Conservation (phyloP, 139 green algal genomes). For the Chlorella sp. region DNA sequence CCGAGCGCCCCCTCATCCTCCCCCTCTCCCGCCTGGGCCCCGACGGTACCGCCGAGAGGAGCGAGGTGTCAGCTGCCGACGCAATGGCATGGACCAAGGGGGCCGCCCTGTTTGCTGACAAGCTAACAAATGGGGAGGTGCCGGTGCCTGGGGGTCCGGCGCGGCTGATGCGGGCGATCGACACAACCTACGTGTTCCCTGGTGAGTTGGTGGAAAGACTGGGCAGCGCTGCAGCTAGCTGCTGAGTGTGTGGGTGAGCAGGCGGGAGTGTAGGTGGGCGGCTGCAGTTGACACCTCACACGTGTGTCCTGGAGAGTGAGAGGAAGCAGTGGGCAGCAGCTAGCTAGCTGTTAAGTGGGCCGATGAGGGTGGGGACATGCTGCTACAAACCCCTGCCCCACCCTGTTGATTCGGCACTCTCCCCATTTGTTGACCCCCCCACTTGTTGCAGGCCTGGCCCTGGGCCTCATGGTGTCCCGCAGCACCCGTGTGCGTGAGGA, state of each 20-base stretch:
- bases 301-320: too few relatives aligned
- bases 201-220: conserved; percentile 1
- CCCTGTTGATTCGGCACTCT: too few relatives aligned
- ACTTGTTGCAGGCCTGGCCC: too few relatives aligned
- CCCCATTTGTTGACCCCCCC: too few relatives aligned
- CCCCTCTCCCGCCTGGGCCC: conserved; percentile 62
- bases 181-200: conserved; percentile 61
- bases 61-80: conserved; percentile 71
- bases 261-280: background rate
- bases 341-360: too few relatives aligned
- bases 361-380: too few relatives aligned
- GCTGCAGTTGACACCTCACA: background rate
- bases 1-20: conserved; percentile 78
- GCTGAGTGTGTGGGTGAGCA: background rate
- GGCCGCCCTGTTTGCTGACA: conserved; percentile 44
- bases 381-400: too few relatives aligned
- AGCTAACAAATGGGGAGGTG: conserved; percentile 5
- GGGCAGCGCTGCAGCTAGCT: too few relatives aligned
- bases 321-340: too few relatives aligned
- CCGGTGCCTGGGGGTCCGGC: background rate
- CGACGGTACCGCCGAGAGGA: conserved; percentile 14
- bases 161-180: conserved; percentile 18
- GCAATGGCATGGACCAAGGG: conserved; percentile 71
- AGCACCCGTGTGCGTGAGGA: too few relatives aligned
- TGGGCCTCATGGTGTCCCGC: too few relatives aligned